Evolutionary conservation across 768 basidiomycete species (phyloP), one percentile per base, ranked within the genome.

Genomic region (Gymnopilus dilepis): DNA sequence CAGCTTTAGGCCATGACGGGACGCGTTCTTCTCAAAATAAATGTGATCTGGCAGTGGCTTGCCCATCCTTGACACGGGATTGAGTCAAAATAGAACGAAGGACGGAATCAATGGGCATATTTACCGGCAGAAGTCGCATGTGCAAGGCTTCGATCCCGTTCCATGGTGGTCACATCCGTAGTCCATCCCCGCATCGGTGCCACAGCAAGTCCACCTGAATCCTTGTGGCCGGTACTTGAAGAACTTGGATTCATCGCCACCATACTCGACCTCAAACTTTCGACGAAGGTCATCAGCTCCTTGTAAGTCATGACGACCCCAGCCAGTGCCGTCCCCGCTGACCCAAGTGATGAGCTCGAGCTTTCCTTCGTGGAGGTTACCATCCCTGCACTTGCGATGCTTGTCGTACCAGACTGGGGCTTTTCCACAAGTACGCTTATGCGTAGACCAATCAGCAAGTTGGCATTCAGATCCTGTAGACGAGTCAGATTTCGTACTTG

Each of bases 151-250:
- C 4, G 64, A 68, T 4, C 77, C 77, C 3, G 76, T 67, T 15
- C 77, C 77, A 67, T 79, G 77, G 66, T 78, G 77, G 61, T 79
- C 77, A 52, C 77, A 78, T 34, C 77, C 76, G 37, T 62, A 75
- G 8, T 70, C 56, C 73, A 77, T 74, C 4, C 59, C 73, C 0
- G 65, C 75, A 47, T 73, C 66, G 43, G 71, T 74, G 2, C 78
- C 77, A 66, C 77, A 79, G 59, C 77, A 78, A 6, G 77, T 76
- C 77, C 76, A 79, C 55, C 77, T 62, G 45, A 78, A 78, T 6
- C 65, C 74, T 45, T 73, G 64, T 1, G 70, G 70, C 68, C 73
- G 72, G 40, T 77, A 59, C 48, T 70, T 66, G 58, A 60, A 74
- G 33, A 79, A 67, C 55, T 63, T 73, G 21, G 61, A 65, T 41